Conservation (phyloP, 2,329 filamentous ascomycete genomes). For the Sporothrix euskadiensis region DNA sequence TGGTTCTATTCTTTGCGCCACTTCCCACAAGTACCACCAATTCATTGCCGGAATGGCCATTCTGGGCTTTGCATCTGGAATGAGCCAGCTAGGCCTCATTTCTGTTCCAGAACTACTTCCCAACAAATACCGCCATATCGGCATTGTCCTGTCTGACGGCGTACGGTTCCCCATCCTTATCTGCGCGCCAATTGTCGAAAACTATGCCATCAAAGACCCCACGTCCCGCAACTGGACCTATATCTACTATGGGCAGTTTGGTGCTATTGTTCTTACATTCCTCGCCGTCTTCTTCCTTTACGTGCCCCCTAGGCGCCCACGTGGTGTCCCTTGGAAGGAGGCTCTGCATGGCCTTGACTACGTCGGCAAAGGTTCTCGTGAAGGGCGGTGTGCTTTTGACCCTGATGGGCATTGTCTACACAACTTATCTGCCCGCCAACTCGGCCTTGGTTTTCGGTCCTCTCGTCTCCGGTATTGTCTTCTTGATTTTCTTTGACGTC, state of each 20-base stretch:
- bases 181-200: conserved; percentile 48
- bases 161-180: conserved; percentile 48
- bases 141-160: conserved; percentile 46
- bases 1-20: conserved; percentile 44
- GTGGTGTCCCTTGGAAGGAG: conserved; percentile 40
- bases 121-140: conserved; percentile 51
- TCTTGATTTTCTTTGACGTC: conserved; percentile 42
- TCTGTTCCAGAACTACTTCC: conserved; percentile 51
- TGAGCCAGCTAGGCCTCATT: conserved; percentile 49
- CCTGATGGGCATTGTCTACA: conserved; percentile 45
- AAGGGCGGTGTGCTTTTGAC: conserved; percentile 41
- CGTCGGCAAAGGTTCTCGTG: conserved; percentile 44
- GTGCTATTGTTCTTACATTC: conserved; percentile 47
- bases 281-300: conserved; percentile 45
- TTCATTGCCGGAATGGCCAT: conserved; percentile 45
- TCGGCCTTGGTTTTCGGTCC: conserved; percentile 43
- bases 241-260: conserved; percentile 48
- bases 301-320: conserved; percentile 39
- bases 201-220: conserved; percentile 41
- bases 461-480: conserved; percentile 41
- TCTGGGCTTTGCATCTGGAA: conserved; percentile 47
- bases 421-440: conserved; percentile 40
- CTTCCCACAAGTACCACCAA: conserved; percentile 43
- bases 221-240: conserved; percentile 43
- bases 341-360: conserved; percentile 44